phyloP scores from a whole-genome alignment of 306 rosid genomes.

The Cercis canadensis region DNA sequence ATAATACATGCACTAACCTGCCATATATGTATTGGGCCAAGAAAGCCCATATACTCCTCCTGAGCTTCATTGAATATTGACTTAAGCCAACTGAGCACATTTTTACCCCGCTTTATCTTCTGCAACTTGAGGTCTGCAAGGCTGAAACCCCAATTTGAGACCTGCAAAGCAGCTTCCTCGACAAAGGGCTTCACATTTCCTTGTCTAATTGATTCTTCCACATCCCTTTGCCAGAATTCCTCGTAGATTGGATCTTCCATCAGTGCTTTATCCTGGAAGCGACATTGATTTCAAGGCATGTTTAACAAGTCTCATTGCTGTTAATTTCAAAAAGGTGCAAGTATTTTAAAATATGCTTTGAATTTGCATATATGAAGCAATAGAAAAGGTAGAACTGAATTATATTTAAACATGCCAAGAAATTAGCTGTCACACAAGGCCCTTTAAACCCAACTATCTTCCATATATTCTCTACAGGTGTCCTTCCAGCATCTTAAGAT shows the following conservation, averaged over 20 bases:
- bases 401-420: conserved; percentile 33
- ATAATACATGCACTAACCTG: conserved; percentile 66
- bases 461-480: background rate
- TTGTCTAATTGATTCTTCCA: conserved; percentile 95
- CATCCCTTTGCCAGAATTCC: conserved; percentile 98
- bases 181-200: conserved; percentile 74
- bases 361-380: conserved; percentile 2
- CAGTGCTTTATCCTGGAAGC: conserved; percentile 82
- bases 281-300: conserved; percentile 9
- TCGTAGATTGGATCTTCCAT: conserved; percentile 92
- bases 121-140: conserved; percentile 89
- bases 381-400: conserved; percentile 15
- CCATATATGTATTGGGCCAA: conserved; percentile 98
- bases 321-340: conserved; percentile 20
- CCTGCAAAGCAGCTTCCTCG: conserved; percentile 92
- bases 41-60: conserved; percentile 83
- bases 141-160: conserved; percentile 94
- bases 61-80: conserved; percentile 61
- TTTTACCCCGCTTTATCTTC: conserved; percentile 59
- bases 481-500: conserved; percentile 8
- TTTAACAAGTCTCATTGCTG: conserved; percentile 19
- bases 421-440: conserved; percentile 6
- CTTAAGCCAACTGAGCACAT: conserved; percentile 73
- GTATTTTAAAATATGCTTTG: background rate
- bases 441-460: background rate